Evolutionary conservation across 148 eudicot genomes (phyloP), one percentile per base, ranked within the genome.

Genomic region (Nepenthes gracilis): DNA sequence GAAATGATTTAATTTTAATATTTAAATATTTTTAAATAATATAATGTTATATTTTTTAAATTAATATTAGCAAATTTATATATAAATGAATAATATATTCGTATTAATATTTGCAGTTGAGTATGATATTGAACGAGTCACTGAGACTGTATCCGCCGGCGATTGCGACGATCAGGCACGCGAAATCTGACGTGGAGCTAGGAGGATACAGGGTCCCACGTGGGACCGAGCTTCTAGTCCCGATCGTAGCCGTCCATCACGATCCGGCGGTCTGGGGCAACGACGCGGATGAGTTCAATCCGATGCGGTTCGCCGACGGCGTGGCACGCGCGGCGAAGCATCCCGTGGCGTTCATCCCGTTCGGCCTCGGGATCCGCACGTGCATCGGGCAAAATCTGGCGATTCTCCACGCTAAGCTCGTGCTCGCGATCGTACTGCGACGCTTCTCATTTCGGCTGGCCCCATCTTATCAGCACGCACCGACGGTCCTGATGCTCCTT

Each of bases 321-420:
- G 85, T 85, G 58, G 82, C 88, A 5, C 87, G 89, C 0, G 96
- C 97, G 1, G 90, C 86, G 33, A 88, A 83, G 43, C 97, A 88
- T 63, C 97, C 97, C 0, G 75, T 80, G 57, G 87, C 94, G 0
- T 88, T 85, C 75, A 80, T 92, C 33, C 97, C 97, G 0, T 92
- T 92, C 13, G 96, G 97, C 2, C 78, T 88, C 1, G 97, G 97
- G 9, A 65, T 77, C 2, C 88, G 96, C 8, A 81, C 85, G 0
- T 92, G 97, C 55, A 69, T 92, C 5, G 97, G 97, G 15, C 97
- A 92, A 54, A 92, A 85, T 12, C 80, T 92, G 0, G 97, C 97
- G 2, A 53, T 88, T 14, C 55, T 92, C n/a, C 88, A 92, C 66
- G 86, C 96, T 11, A 92, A 88, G 68, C 65, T 92, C 13, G 87